A percentile compares a stretch with the other conserved stretches of the same genome.
These are phyloP conservation scores for Hypoxylon sp. DNA, from an alignment of 2,329 filamentous ascomycete genomes.

Conservation along the genomic window DNA sequence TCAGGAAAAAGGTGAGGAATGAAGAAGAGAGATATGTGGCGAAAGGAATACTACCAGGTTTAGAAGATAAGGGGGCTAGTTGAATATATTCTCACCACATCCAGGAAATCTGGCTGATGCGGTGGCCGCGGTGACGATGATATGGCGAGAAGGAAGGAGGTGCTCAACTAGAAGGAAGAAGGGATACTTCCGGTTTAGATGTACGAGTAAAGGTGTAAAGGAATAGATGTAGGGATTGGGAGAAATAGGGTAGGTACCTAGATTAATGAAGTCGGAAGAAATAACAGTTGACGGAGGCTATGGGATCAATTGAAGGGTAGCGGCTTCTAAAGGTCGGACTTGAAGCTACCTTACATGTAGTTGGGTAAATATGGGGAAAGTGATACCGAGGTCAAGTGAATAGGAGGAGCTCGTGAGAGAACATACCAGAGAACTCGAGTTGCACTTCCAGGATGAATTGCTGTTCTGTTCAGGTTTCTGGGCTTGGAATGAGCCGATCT, in stretches of 20 bases:
- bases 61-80: not conserved
- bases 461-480: not conserved
- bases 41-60: not conserved
- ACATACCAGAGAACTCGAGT: not conserved
- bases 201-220: not conserved
- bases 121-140: not conserved
- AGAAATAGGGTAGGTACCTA: too few species aligned
- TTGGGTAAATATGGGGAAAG: not conserved
- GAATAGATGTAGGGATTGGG: too few species aligned
- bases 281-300: not conserved
- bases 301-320: not conserved
- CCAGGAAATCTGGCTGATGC: not conserved
- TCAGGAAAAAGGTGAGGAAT: not conserved
- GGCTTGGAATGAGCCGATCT: not conserved
- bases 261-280: too few species aligned
- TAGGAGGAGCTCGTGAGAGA: not conserved
- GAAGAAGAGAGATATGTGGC: not conserved
- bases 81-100: not conserved
- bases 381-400: not conserved
- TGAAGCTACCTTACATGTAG: not conserved
- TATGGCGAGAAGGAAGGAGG: not conserved
- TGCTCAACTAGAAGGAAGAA: not conserved
- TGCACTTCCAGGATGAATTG: not conserved
- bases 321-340: too few species aligned
- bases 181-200: not conserved